Base-by-base conservation (phyloP, 306 rosid species). In the Lathyrus aphaca region DNA sequence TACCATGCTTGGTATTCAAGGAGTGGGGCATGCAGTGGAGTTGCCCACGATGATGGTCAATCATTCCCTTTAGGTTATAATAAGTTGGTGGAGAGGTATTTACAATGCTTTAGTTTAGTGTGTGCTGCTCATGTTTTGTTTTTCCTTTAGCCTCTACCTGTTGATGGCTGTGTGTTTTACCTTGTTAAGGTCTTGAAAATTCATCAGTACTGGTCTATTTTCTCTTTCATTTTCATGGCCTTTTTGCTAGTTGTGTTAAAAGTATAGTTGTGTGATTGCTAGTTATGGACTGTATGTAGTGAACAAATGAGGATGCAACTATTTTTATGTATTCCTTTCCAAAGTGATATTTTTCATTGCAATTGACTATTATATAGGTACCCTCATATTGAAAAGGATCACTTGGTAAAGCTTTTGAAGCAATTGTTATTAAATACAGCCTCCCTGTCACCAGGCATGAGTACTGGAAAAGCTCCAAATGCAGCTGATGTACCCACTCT, bases 401-500 rank as follows among this genome's bases (percentile, higher is more conserved):
- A 95, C 84, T 79, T 95, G 84, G 78, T 89, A 83, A 91, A 89
- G 83, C 96, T 95, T 80, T 83, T 95, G 87, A 95, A 87, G 85
- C 97, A 95, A 73, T 80, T 94, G 86, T 60, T 95, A 48, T 74
- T 82, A 69, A 84, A 76, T 69, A 73, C 39, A 61, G 76, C 85
- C 69, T 80, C 89, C 48, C 86, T 91, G 72, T 82, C 89, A 35
- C 66, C 76, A 72, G 82, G 85, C 73, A 58, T 74, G 76, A 73
- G 68, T 64, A 68, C 79, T 77, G 91, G 86, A 77, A 88, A 79
- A 76, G 77, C 85, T 71, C 97, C 96, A 74, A 95, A 86, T 79
- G 99, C 99, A 39, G 96, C 96, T 70, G 96, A 94, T 82, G 96
- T 91, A 68, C 99, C 99, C 69, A 94, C 99, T 56, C 89, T 94